These are phyloP conservation scores for Cladosporium colombiae DNA, from an alignment of 2,329 filamentous ascomycete species.

Conservation along the genomic window DNA sequence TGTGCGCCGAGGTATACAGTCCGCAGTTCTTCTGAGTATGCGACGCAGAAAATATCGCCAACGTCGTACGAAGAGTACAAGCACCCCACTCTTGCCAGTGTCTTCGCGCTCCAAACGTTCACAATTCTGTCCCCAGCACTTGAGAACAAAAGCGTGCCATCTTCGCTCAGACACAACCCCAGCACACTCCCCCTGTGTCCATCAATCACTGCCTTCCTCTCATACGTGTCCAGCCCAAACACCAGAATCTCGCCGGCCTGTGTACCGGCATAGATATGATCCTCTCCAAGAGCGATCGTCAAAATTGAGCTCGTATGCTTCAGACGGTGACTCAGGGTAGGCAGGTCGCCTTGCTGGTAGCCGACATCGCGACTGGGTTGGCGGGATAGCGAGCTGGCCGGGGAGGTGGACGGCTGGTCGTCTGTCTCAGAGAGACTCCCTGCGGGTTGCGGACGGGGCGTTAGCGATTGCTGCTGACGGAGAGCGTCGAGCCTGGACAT, in stretches of 20 bases:
- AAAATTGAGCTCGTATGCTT: conserved; percentile 78
- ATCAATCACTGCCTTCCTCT: conserved; percentile 74
- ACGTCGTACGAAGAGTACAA: conserved; percentile 93
- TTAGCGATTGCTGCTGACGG: conserved; percentile 21
- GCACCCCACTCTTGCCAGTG: conserved; percentile 76
- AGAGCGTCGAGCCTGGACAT: conserved; percentile 20
- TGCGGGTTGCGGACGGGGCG: conserved; percentile 16
- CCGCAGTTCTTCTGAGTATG: conserved; percentile 75
- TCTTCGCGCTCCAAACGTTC: conserved; percentile 85
- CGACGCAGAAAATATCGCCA: conserved; percentile 94
- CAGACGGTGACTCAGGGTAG: conserved; percentile 73
- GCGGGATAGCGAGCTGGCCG: conserved; percentile 23
- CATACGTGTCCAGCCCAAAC: conserved; percentile 87
- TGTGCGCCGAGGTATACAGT: conserved; percentile 91
- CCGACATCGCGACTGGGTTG: conserved; percentile 29
- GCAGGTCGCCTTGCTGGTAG: conserved; percentile 39
- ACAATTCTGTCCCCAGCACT: conserved; percentile 91
- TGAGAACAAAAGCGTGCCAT: conserved; percentile 79
- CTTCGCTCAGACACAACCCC: conserved; percentile 75
- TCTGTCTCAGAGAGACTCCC: conserved; percentile 20
- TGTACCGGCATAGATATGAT: conserved; percentile 86
- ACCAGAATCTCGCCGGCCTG: conserved; percentile 90
- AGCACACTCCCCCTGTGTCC: conserved; percentile 92
- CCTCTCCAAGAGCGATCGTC: conserved; percentile 75
- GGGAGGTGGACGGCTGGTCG: conserved; percentile 17